Base-by-base conservation (phyloP, 2,329 filamentous ascomycete genomes). In the Penicillium sp. region DNA sequence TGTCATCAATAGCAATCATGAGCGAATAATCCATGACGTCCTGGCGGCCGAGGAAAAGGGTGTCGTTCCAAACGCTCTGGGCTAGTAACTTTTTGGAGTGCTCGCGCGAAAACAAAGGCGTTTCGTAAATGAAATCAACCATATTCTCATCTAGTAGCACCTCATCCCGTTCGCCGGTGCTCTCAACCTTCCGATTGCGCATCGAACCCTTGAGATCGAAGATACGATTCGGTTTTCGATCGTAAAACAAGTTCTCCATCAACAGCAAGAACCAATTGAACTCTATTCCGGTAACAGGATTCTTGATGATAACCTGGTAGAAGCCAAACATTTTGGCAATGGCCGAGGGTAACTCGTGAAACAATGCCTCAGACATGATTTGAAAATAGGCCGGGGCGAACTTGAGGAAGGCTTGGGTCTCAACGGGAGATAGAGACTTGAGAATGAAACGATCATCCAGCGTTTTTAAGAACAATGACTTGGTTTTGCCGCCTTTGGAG, bases 311-410 rank as follows among this genome's bases (percentile, higher is more conserved):
- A 49, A 99, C 90, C 68, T 98, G 93, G 78, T 96, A 99, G 73
- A 99, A 96, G 0, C 95, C 95, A 53, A 99, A 86, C 95, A 99
- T 99, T 79, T 99, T 99, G 29, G 95, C 95, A 69, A 99, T 99
- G 43, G 96, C 95, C 1, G 92, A 96, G 0, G 95, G 95, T 2
- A 99, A 82, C 65, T 93, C 93, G 68, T 96, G 93, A 78, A 99
- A 99, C 16, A 99, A 82, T 7, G 92, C 93, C 72, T 98, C 91
- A 13, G 92, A 92, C 88, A 98, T 98, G 72, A 99, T 96, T 67
- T 88, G 89, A 74, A 99, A 99, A 77, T 99, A 99, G 37, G 93
- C 92, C 1, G 95, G 95, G 0, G 95, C 96, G 70, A 99, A 99
- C 66, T 90, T 90, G 65, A 98, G 84, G 75, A 99, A 99, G 0